Conservation (phyloP, 2,329 filamentous ascomycete species). For the Clarireedia monteithiana region DNA sequence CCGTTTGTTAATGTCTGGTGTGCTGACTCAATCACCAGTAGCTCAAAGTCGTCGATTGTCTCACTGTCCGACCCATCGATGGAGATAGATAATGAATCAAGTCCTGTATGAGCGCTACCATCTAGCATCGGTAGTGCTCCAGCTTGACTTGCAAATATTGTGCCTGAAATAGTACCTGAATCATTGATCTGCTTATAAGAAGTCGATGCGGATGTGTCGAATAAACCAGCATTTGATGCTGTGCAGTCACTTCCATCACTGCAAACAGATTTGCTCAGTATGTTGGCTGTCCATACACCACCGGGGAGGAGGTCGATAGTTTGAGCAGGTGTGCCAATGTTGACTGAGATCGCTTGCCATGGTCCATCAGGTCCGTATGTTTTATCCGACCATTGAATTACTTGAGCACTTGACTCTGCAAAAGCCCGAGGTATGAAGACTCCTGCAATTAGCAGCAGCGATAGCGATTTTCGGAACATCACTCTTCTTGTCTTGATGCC, state of each 20-base stretch:
- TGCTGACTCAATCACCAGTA: background rate
- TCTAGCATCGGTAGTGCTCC: background rate
- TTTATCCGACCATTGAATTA: slow-evolving; percentile 11
- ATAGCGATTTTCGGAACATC: background rate
- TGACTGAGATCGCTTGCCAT: slow-evolving; percentile 17
- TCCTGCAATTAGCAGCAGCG: background rate
- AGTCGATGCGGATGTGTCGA: background rate
- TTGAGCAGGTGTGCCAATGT: slow-evolving; percentile 13
- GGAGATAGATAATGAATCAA: background rate
- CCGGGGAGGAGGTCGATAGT: slow-evolving; percentile 12
- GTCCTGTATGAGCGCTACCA: background rate
- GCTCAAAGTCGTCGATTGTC: background rate
- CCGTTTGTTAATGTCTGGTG: background rate
- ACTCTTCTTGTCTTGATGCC: background rate
- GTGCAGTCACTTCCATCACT: background rate
- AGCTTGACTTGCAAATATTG: background rate
- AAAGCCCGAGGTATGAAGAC: background rate
- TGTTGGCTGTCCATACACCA: slow-evolving; percentile 10
- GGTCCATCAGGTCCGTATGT: slow-evolving; percentile 17
- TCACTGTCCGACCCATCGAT: background rate
- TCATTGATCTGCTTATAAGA: background rate
- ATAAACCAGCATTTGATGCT: background rate
- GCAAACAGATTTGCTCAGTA: slow-evolving; percentile 14
- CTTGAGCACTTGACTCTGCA: background rate
- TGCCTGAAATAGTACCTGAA: background rate